A percentile compares a stretch with the other conserved stretches of the same genome.
These are phyloP conservation scores for Skeletonema costatum DNA, from an alignment of 108 stramenopile species.

Conservation along the genomic window DNA sequence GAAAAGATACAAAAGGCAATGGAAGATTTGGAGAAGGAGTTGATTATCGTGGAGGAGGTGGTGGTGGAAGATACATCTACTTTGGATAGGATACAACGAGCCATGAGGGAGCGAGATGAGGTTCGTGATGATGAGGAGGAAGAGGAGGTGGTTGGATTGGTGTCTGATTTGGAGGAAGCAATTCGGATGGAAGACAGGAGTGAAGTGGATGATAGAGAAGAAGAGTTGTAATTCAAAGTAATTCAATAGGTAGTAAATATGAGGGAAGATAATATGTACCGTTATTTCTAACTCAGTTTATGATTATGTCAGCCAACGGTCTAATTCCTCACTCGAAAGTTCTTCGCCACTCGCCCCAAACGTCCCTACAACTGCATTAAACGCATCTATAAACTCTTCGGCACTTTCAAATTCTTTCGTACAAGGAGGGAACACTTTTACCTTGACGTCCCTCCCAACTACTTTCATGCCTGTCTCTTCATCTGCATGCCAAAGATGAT, in stretches of 20 bases:
- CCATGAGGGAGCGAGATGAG: constrained; percentile 22
- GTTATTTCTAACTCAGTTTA: too few relatives aligned
- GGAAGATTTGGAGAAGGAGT: constrained; percentile 35
- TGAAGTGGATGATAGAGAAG: background rate
- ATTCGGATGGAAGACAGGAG: background rate
- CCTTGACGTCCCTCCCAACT: constrained; percentile 47
- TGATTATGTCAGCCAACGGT: constrained; percentile 4
- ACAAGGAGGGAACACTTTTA: constrained; percentile 58
- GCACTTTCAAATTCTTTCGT: constrained; percentile 36
- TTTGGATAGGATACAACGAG: constrained; percentile 29
- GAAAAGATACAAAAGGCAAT: constrained; percentile 46
- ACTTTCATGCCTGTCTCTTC: constrained; percentile 71
- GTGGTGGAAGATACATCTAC: constrained; percentile 10
- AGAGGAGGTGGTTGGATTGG: constrained; percentile 38
- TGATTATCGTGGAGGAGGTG: constrained; percentile 6
- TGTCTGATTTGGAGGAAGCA: constrained; percentile 41
- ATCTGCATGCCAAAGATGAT: constrained; percentile 79
- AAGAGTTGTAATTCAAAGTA: background rate
- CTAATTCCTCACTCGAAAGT: constrained; percentile 30
- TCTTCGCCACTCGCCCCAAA: constrained; percentile 70
- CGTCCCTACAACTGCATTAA: constrained; percentile 50
- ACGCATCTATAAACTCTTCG: constrained; percentile 67
- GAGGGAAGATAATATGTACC: too few relatives aligned
- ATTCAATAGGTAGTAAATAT: too few relatives aligned
- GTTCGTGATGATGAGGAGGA: constrained; percentile 7